phyloP scores from a whole-genome alignment of 139 green algal species.

The Pleodorina starrii region DNA sequence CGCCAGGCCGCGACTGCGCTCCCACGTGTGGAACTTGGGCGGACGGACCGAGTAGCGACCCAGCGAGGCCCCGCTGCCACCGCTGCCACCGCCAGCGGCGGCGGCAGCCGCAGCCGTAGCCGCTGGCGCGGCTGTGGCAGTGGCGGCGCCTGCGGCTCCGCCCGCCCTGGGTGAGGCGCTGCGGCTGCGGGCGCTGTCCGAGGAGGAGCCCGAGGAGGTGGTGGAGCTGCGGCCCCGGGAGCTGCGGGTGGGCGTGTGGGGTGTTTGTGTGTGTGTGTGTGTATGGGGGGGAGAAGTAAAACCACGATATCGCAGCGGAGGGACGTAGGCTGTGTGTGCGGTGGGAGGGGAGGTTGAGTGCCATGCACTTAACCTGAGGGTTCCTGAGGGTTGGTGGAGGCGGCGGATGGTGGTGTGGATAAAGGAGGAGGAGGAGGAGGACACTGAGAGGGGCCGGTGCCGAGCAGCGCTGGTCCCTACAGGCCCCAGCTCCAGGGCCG shows the following conservation, averaged over 20 bases:
- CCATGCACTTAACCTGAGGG: too few relatives aligned
- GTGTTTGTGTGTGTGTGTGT: too few relatives aligned
- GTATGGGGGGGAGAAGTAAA: too few relatives aligned
- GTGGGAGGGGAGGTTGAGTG: too few relatives aligned
- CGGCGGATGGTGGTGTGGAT: too few relatives aligned
- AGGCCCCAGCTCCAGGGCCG: too few relatives aligned
- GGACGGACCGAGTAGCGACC: conserved; percentile 60
- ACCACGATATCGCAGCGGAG: too few relatives aligned
- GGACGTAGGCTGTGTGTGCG: too few relatives aligned
- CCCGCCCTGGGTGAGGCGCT: neutral
- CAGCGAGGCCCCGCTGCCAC: neutral
- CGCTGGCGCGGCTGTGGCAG: neutral
- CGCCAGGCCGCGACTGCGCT: conserved; percentile 57
- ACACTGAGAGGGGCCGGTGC: too few relatives aligned
- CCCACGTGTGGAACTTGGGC: conserved; percentile 59
- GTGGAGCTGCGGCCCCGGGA: conserved; percentile 15
- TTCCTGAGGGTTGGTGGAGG: too few relatives aligned
- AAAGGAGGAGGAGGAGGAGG: too few relatives aligned
- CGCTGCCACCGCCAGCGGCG: neutral
- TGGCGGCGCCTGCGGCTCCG: conserved; percentile 26
- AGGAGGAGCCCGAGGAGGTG: conserved; percentile 3
- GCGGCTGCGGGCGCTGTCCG: neutral
- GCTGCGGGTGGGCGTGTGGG: neutral
- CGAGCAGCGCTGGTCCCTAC: too few relatives aligned
- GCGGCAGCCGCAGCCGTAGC: conserved; percentile 37